Base-by-base conservation (phyloP, 768 basidiomycete species). In the Lentinula sp. region DNA sequence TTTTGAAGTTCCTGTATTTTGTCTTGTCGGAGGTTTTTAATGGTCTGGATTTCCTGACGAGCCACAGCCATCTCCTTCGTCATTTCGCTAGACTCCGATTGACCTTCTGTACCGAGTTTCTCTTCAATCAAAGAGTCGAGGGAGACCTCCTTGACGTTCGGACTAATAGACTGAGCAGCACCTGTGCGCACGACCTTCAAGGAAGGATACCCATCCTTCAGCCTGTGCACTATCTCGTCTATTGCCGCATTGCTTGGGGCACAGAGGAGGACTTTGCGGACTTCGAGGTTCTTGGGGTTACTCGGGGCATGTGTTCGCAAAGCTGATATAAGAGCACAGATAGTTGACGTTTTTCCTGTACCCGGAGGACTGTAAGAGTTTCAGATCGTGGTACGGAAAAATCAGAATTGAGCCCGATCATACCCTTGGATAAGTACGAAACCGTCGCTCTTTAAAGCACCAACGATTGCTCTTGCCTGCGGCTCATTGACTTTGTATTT, bases 231-330 rank as follows among this genome's bases (percentile, higher is more conserved):
- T 16, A 99, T 87, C 76, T 99, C 97, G 68, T 99, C 95, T 43
- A 99, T 95, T 28, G 97, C 97, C 16, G 97, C 97, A 72, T 99
- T 99, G 74, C 93, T 95, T 1, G 97, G 97, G 0, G 97, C 97
- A 68, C 97, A 99, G 40, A 99, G 79, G 16, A 99, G 81, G 46
- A 98, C 78, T 69, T 89, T 85, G 13, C 80, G 75, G 71, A 80
- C 63, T 81, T 80, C 34, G 70, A 70, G 13, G 74, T 73, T 39
- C 10, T 82, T 74, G 54, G 86, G 80, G 21, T 80, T 66, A 9
- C 83, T 78, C 28, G 81, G 74, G 1, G 82, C 70, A 37, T 89
- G 86, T 42, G 77, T 80, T 2, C 88, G 83, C 42, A 97, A 70
- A 4, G 87, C 84, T 45, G 91, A 86, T 5, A 97, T 89, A n/a